Conservation (phyloP, 2,329 filamentous ascomycete species). For the Zymoseptoria pseudotritici region DNA sequence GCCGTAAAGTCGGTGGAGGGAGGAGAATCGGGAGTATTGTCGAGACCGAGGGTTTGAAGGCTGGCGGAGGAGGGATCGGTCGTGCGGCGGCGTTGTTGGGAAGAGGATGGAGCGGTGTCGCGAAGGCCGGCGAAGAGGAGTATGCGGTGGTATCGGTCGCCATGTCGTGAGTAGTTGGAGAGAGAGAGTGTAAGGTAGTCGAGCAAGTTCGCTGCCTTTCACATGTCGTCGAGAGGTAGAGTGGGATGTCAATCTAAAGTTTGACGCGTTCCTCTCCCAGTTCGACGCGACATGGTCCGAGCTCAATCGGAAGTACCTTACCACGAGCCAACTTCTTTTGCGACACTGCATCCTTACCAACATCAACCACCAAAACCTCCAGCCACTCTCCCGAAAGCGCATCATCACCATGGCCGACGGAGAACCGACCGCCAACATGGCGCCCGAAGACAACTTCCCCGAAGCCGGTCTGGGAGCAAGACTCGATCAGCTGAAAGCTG, state of each 20-base stretch:
- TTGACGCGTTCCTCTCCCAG: not conserved
- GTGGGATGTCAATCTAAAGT: not conserved
- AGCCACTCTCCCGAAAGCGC: not conserved
- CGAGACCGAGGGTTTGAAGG: slow-evolving; percentile 44
- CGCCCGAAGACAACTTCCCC: not conserved
- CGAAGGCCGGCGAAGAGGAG: slow-evolving; percentile 84
- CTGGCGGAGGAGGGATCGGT: slow-evolving; percentile 44
- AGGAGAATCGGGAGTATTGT: slow-evolving; percentile 82
- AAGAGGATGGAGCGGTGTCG: slow-evolving; percentile 74
- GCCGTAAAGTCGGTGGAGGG: slow-evolving; percentile 76
- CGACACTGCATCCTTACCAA: not conserved
- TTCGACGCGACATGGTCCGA: not conserved
- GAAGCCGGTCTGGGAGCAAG: slow-evolving; percentile 10
- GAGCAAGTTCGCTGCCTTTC: not conserved
- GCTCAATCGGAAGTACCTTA: not conserved
- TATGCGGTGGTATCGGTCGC: slow-evolving; percentile 40
- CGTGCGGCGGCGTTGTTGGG: slow-evolving; percentile 14
- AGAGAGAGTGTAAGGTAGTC: not conserved
- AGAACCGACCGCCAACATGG: not conserved
- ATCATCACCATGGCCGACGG: not conserved
- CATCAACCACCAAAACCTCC: not conserved
- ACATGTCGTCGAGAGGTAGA: not conserved
- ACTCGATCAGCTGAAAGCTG: slow-evolving; percentile 63
- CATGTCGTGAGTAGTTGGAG: not conserved
- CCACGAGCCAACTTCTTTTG: not conserved